phyloP scores from a whole-genome alignment of 2,329 filamentous ascomycete genomes.

The Colletotrichum lupini region DNA sequence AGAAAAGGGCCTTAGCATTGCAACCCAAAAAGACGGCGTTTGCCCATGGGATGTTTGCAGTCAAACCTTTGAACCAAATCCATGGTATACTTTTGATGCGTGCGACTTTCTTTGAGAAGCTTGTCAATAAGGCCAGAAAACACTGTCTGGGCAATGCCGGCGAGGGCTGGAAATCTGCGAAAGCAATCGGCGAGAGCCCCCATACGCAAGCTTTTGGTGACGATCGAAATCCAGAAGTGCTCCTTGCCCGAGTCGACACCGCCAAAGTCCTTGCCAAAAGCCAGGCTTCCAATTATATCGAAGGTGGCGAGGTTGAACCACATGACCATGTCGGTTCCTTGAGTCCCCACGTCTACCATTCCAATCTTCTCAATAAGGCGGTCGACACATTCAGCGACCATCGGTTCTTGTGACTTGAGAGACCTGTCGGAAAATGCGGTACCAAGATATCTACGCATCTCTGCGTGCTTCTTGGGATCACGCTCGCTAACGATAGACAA shows the following conservation, averaged over 20 bases:
- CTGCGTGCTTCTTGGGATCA: not conserved
- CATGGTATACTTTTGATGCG: slow-evolving; percentile 6
- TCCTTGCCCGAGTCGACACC: not conserved
- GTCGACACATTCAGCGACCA: not conserved
- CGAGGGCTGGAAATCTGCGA: not conserved
- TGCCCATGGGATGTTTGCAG: too few relatives aligned
- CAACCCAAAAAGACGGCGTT: not conserved
- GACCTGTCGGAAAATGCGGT: not conserved
- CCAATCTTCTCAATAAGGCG: not conserved
- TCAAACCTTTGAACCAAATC: slow-evolving; percentile 10
- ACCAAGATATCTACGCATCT: not conserved
- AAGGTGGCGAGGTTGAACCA: not conserved
- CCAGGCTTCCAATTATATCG: not conserved
- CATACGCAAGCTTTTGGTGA: slow-evolving; percentile 4
- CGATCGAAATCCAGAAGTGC: slow-evolving; percentile 2
- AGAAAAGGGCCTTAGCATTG: not conserved
- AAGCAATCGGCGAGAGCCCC: slow-evolving; percentile 17
- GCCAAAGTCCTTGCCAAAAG: not conserved
- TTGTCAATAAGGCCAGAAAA: not conserved
- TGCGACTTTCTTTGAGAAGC: not conserved
- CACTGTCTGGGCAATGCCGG: not conserved
- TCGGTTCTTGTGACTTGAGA: not conserved
- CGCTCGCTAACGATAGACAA: not conserved
- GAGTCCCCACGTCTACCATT: not conserved
- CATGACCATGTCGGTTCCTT: not conserved